A percentile compares a stretch with the other conserved stretches of the same genome.
Conservation (phyloP, 2,329 filamentous ascomycete genomes). For the Colletotrichum melonis region DNA sequence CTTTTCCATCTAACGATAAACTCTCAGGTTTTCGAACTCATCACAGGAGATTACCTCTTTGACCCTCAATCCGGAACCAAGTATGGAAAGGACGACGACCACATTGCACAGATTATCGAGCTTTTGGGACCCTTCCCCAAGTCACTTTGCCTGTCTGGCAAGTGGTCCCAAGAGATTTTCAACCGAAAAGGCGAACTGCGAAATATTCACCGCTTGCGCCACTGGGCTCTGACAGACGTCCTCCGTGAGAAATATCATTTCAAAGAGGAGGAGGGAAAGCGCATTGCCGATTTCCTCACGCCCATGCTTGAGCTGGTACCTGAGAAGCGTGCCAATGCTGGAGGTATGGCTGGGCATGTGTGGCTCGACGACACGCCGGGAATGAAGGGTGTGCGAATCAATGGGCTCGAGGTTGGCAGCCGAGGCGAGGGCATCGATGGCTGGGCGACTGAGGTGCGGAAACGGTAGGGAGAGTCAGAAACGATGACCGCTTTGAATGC, state of each 20-base stretch:
- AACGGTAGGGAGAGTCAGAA: conserved; percentile 64
- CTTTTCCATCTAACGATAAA: neutral
- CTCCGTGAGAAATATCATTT: conserved; percentile 98
- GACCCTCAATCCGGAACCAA: conserved; percentile 98
- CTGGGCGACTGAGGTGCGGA: conserved; percentile 91
- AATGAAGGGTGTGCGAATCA: conserved; percentile 84
- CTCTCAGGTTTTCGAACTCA: conserved; percentile 89
- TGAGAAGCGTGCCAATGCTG: conserved; percentile 91
- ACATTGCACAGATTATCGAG: conserved; percentile 99
- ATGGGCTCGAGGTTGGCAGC: conserved; percentile 80
- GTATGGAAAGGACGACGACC: conserved; percentile 99
- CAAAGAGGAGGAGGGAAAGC: conserved; percentile 81
- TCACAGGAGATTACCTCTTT: conserved; percentile 98
- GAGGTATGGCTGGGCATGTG: conserved; percentile 88
- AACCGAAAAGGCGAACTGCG: conserved; percentile 96
- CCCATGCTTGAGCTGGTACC: conserved; percentile 94
- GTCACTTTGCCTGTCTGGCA: conserved; percentile 88
- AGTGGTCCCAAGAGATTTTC: conserved; percentile 99
- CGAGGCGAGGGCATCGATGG: conserved; percentile 93
- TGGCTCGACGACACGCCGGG: conserved; percentile 89
- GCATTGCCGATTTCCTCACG: conserved; percentile 82
- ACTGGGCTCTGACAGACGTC: conserved; percentile 95
- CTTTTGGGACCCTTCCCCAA: conserved; percentile 94
- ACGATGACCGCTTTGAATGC: conserved; percentile 12
- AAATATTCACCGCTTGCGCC: conserved; percentile 95